A percentile compares a stretch with the other conserved stretches of the same genome.
Evolutionary conservation across 2,329 filamentous ascomycete species (phyloP).

Genomic region (Paecilomyces niveus): DNA sequence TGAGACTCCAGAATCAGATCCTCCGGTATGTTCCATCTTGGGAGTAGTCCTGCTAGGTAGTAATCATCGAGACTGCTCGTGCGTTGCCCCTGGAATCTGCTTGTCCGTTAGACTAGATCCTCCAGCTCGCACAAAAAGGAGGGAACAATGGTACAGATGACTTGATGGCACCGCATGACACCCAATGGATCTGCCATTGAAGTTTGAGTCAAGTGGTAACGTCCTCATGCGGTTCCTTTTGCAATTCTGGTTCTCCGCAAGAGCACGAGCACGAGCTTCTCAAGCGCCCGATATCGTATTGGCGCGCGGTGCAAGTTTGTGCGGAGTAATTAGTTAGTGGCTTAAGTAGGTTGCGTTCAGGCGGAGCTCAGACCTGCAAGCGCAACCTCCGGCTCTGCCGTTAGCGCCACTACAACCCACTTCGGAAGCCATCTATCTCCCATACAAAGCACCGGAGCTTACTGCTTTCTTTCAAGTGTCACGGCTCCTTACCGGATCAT

Average conservation of each 20-base stretch:
- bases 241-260: background rate
- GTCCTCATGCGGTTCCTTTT: background rate
- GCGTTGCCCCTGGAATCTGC: too few relatives aligned
- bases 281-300: background rate
- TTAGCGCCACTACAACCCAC: background rate
- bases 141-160: too few relatives aligned
- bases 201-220: too few relatives aligned
- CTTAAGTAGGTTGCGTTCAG: background rate
- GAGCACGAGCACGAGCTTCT: background rate
- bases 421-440: background rate
- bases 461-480: background rate
- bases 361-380: background rate
- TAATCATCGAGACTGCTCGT: background rate
- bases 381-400: background rate
- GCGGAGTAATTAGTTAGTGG: background rate
- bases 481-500: background rate
- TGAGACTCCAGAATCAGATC: background rate
- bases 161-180: too few relatives aligned
- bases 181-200: too few relatives aligned
- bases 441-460: background rate
- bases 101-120: too few relatives aligned
- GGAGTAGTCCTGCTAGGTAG: background rate
- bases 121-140: too few relatives aligned
- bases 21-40: too few relatives aligned
- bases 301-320: background rate